Evolutionary conservation across 306 rosid species (phyloP), one percentile per base, ranked within the genome.

Genomic region (Begonia masoniana): DNA sequence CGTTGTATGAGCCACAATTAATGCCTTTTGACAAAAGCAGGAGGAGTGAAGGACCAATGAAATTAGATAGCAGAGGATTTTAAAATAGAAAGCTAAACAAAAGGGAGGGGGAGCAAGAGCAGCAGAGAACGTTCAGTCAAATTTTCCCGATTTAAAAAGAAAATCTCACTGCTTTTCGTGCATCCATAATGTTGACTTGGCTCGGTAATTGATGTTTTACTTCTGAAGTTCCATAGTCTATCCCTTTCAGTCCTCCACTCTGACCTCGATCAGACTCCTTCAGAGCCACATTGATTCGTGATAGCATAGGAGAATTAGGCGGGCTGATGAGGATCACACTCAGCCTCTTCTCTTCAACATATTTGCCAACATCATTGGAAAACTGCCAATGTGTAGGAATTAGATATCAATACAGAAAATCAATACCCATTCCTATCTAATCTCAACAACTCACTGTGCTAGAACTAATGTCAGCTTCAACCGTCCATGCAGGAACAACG

Each of bases 281-380:
- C 57, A 51, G 64, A 43, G 61, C 61, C 69, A 71, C 87, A 72
- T 62, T 70, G 54, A 74, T 68, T 56, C 81, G 82, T 51, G 82
- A 73, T 55, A 78, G 23, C 26, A 56, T 59, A 43, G 89, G 89
- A 15, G 87, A 87, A 58, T 58, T 45, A 8, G 68, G 59, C 17
- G 76, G 82, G 72, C 78, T 74, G 56, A 74, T 42, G 43, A 83
- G 70, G 24, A 52, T 61, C 62, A 83, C 94, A 67, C 68, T 74
- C 73, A 87, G 62, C 78, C 81, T 87, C 67, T 76, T 74, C 75
- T 81, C 91, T 78, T 78, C 91, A 43, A 87, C 15, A 43, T 70
- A 58, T 41, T 74, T 74, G 54, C 62, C 57, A 49, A 62, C 67
- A 46, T 76, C 84, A 72, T 68, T 83, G 43, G 62, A 68, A 70